Percentiles rank a stretch among this genome's conserved stretches.
phyloP scores from a whole-genome alignment of 2,329 filamentous ascomycete species.

The Diaporthe helianthi region DNA sequence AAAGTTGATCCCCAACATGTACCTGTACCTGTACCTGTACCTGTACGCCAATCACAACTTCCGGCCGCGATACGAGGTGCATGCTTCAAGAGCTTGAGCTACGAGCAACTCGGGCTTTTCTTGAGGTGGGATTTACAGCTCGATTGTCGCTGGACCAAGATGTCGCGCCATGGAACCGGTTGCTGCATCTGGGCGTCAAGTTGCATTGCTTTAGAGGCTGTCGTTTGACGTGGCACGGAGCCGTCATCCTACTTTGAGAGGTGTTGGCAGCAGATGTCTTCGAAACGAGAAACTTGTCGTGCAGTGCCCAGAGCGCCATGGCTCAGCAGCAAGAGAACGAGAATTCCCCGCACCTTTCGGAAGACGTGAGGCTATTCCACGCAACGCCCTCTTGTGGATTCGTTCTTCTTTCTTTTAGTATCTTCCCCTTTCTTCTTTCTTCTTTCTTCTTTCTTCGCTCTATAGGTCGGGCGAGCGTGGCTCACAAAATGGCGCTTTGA shows the following conservation, averaged over 20 bases:
- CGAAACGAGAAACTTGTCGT: not conserved
- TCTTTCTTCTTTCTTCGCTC: not conserved
- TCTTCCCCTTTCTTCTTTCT: not conserved
- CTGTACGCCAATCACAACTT: not conserved
- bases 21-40: too few relatives aligned
- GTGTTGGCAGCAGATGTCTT: not conserved
- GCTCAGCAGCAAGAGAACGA: not conserved
- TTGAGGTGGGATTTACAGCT: not conserved
- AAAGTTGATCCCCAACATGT: too few relatives aligned
- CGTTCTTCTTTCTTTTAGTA: not conserved
- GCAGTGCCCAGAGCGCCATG: conserved; percentile 1
- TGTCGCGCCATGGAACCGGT: conserved; percentile 6
- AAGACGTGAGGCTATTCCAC: not conserved
- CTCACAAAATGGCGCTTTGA: too few relatives aligned
- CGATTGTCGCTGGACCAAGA: not conserved
- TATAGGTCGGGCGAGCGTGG: not conserved
- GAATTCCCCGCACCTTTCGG: conserved; percentile 2
- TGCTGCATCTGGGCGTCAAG: conserved; percentile 8
- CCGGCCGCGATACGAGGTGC: too few relatives aligned
- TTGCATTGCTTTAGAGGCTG: conserved; percentile 10
- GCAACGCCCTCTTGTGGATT: not conserved
- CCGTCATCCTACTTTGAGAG: not conserved
- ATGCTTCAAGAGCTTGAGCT: not conserved
- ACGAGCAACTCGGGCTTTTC: not conserved
- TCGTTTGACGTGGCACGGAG: conserved; percentile 21